phyloP scores from a whole-genome alignment of 2,329 filamentous ascomycete genomes.

The Dactylellina haptotyla region DNA sequence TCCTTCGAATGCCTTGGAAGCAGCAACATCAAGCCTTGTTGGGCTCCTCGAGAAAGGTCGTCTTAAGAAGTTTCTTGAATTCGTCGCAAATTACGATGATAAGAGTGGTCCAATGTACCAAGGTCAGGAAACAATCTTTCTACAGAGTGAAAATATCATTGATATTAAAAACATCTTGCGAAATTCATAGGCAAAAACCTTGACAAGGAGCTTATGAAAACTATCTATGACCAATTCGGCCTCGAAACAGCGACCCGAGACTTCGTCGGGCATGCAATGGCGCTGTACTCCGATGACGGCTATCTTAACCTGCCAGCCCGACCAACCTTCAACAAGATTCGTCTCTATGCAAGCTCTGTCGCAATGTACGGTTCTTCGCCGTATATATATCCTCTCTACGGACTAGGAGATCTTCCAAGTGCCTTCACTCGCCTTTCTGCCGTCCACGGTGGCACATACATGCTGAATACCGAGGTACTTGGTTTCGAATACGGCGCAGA shows the following conservation, averaged over 20 bases:
- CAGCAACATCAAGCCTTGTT: constrained; percentile 92
- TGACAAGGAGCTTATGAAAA: constrained; percentile 85
- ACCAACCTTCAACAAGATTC: constrained; percentile 89
- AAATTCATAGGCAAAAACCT: constrained; percentile 77
- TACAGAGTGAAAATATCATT: no score
- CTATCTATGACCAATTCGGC: constrained; percentile 98
- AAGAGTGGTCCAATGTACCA: constrained; percentile 27
- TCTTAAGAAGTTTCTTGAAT: constrained; percentile 77
- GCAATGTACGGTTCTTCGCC: constrained; percentile 97
- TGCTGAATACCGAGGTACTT: constrained; percentile 95
- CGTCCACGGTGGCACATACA: constrained; percentile 99
- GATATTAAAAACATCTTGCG: constrained; percentile 62
- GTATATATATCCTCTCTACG: constrained; percentile 99
- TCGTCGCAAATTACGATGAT: constrained; percentile 57
- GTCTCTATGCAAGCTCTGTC: constrained; percentile 97
- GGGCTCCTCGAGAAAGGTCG: constrained; percentile 97
- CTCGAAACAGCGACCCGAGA: constrained; percentile 89
- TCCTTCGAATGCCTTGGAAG: constrained; percentile 89
- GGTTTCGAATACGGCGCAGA: constrained; percentile 84
- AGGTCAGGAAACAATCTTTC: constrained; percentile 16
- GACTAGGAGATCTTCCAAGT: constrained; percentile 94
- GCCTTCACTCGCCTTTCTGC: constrained; percentile 96
- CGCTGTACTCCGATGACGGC: constrained; percentile 87
- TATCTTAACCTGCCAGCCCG: constrained; percentile 81
- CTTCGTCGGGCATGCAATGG: constrained; percentile 98